Conservation (phyloP, 139 green algal species). For the Deuterostichococcus epilithicus region DNA sequence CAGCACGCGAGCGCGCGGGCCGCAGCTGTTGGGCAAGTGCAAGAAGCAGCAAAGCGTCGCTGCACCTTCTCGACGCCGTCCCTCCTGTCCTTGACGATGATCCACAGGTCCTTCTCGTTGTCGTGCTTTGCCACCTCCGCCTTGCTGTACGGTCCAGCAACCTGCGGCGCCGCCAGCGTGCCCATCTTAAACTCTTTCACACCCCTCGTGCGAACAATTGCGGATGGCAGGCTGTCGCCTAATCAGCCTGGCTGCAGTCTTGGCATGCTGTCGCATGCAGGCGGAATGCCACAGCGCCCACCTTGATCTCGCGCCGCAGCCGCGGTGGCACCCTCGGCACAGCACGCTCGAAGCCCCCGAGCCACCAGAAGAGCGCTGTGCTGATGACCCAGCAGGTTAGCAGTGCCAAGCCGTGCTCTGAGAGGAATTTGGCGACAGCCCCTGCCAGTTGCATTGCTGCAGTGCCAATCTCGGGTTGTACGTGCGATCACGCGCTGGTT, state of each 20-base stretch:
- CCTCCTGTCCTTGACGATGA: constrained; percentile 59
- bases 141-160: background rate
- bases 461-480: too few species aligned
- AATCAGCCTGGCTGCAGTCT: too few species aligned
- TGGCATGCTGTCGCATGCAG: too few species aligned
- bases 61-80: constrained; percentile 11
- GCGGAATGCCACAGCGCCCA: background rate
- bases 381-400: background rate
- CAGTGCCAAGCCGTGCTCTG: background rate
- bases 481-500: too few species aligned
- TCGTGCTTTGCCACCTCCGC: constrained; percentile 16
- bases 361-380: background rate
- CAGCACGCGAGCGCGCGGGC: background rate
- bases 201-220: too few species aligned
- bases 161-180: background rate
- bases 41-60: too few species aligned
- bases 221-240: too few species aligned
- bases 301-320: background rate
- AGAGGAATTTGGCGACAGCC: background rate
- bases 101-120: constrained; percentile 38
- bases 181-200: too few species aligned
- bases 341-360: background rate
- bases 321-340: background rate
- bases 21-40: background rate
- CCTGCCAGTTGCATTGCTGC: background rate